These are phyloP conservation scores for Camillea tinctor DNA, from an alignment of 2,329 filamentous ascomycete species.

Conservation along the genomic window DNA sequence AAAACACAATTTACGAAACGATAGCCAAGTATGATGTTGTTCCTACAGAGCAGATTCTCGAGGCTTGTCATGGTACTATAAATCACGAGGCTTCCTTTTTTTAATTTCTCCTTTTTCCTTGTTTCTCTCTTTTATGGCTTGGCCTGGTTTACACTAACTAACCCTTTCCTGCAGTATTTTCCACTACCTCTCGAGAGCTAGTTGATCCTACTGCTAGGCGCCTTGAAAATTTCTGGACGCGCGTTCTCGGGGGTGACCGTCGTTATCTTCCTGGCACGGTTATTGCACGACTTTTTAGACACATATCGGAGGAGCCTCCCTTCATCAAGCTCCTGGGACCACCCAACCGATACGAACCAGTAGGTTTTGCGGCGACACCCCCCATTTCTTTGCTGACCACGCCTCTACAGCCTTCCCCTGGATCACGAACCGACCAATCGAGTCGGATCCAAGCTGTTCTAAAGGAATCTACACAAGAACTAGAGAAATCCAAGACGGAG, in stretches of 20 bases:
- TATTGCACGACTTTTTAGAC: slow-evolving; percentile 55
- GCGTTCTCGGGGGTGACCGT: slow-evolving; percentile 60
- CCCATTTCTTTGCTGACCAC: slow-evolving; percentile 13
- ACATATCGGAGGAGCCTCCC: slow-evolving; percentile 58
- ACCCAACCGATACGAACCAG: slow-evolving; percentile 52
- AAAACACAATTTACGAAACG: slow-evolving; percentile 49
- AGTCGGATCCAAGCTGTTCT: slow-evolving; percentile 9
- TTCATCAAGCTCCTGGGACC: slow-evolving; percentile 56
- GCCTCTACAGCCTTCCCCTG: slow-evolving; percentile 23
- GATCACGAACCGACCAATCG: slow-evolving; percentile 16
- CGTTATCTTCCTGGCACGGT: slow-evolving; percentile 51
- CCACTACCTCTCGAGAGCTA: slow-evolving; percentile 57
- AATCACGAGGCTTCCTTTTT: neutral
- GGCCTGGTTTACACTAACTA: slow-evolving; percentile 8
- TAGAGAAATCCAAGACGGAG: slow-evolving; percentile 18
- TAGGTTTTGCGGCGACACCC: slow-evolving; percentile 33
- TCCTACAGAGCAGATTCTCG: slow-evolving; percentile 51
- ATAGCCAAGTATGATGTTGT: slow-evolving; percentile 51
- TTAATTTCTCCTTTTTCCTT: no score
- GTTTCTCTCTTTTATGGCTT: neutral
- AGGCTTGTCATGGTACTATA: slow-evolving; percentile 56
- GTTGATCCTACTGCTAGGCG: slow-evolving; percentile 62
- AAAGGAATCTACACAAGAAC: slow-evolving; percentile 7
- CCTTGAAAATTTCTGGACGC: slow-evolving; percentile 66
- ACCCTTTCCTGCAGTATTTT: slow-evolving; percentile 49